Evolutionary conservation across 352 stramenopile genomes (phyloP).

Genomic region (Phytopythium aichiense): DNA sequence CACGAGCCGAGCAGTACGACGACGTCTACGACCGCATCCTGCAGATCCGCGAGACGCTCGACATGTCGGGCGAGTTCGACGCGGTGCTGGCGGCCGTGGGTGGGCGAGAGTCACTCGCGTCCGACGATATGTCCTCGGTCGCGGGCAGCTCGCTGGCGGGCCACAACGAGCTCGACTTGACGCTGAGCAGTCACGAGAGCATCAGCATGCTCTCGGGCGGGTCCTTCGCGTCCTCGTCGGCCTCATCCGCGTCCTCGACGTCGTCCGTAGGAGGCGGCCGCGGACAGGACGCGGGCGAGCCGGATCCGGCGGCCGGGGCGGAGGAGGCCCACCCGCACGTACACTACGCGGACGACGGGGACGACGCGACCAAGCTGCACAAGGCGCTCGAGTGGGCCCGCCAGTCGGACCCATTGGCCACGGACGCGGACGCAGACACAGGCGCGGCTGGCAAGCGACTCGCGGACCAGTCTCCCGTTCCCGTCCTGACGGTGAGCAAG

Average conservation of each 20-base stretch:
- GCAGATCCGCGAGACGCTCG: slow-evolving; percentile 44
- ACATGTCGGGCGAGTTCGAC: slow-evolving; percentile 46
- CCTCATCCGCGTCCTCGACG: slow-evolving; percentile 14
- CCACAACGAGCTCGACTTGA: slow-evolving; percentile 1
- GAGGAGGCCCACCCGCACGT: slow-evolving; percentile 23
- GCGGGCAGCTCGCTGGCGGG: background rate
- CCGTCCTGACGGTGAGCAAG: slow-evolving; percentile 30
- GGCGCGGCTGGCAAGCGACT: background rate
- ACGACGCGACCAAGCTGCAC: slow-evolving; percentile 25
- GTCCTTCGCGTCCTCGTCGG: slow-evolving; percentile 26
- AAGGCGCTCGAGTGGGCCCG: slow-evolving; percentile 30
- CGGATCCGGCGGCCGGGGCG: slow-evolving; percentile 10
- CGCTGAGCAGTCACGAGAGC: slow-evolving; percentile 6
- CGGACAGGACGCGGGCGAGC: slow-evolving; percentile 32
- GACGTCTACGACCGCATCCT: slow-evolving; percentile 48
- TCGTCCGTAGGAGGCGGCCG: slow-evolving; percentile 14
- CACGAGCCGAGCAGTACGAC: slow-evolving; percentile 25
- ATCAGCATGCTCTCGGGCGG: slow-evolving; percentile 8
- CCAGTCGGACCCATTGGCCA: slow-evolving; percentile 20
- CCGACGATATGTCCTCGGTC: background rate
- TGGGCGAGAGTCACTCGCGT: slow-evolving; percentile 1
- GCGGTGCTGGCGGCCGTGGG: slow-evolving; percentile 34
- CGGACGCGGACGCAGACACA: background rate
- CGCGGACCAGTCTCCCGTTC: background rate
- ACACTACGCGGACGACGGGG: slow-evolving; percentile 12